Base-by-base conservation (phyloP, 139 green algal genomes). In the Closterium sp. region DNA sequence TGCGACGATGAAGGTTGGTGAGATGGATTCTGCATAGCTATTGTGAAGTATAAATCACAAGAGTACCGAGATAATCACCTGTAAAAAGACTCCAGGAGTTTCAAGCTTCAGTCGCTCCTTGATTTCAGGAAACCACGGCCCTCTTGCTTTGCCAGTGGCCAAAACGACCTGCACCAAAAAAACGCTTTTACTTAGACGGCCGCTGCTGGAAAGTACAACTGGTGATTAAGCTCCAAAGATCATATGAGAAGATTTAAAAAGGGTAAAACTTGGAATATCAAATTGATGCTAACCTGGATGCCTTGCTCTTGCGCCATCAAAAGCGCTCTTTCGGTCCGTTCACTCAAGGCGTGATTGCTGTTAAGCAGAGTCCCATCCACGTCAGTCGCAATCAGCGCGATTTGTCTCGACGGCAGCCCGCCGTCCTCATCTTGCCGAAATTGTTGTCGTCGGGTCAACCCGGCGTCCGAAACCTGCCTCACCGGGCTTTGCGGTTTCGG, bases 311-410 rank as follows among this genome's bases (percentile, higher is more conserved):
- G 93, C 31, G 96, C 96, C 1, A 86, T 42, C n/a, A 89, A 86
- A 0, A 98, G 86, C 0, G 97, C 95, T 2, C 28, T 9, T 31
- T 96, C 94, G 4, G 96, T 95, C 0, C 73, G 85, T 0, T 88
- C 45, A 0, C 95, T 97, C 27, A 98, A 95, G 95, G 96, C 50
- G 85, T 98, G 96, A 31, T 95, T 90, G 27, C 34, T 87, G 89
- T 97, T 96, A 10, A 98, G 93, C 70, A 98, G 91, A 2, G 97
- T 98, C 70, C 97, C 97, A 38, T 98, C 97, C 22, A 98, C 96
- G 91, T 98, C 97, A 11, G 94, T 96, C 13, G 94, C 93, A 84
- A 97, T 97, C 21, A 97, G 89, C 79, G 92, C 95, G 42, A 97
- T 96, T 42, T 89, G n/a, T 28, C 32, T 62, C 87, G 28, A 90